Conservation (phyloP, 2,329 filamentous ascomycete genomes). For the Epichloe aotearoae region DNA sequence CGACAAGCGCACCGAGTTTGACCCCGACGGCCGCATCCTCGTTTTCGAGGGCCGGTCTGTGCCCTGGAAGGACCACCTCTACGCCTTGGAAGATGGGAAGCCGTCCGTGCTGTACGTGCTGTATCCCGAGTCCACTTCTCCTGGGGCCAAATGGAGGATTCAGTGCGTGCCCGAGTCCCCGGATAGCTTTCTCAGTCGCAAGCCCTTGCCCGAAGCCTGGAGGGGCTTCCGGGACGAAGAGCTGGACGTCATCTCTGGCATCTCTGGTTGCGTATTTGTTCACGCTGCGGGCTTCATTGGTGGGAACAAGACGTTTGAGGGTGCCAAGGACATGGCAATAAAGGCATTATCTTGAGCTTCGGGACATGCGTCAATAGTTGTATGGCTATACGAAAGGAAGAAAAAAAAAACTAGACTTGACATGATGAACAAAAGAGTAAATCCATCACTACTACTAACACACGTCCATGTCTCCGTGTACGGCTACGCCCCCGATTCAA, state of each 20-base stretch:
- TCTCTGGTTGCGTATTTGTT: slow-evolving; percentile 74
- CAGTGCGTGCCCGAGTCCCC: slow-evolving; percentile 78
- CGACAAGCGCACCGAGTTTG: slow-evolving; percentile 49
- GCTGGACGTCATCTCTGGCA: slow-evolving; percentile 57
- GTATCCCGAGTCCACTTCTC: slow-evolving; percentile 69
- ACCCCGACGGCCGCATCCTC: slow-evolving; percentile 65
- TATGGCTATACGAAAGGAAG: not conserved
- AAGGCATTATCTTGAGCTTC: slow-evolving; percentile 44
- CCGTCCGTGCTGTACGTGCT: slow-evolving; percentile 65
- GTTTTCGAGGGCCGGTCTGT: slow-evolving; percentile 66
- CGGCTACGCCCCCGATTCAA: not conserved
- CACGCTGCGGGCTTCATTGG: slow-evolving; percentile 95
- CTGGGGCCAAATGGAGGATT: slow-evolving; percentile 79
- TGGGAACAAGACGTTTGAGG: slow-evolving; percentile 83
- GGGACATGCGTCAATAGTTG: not conserved
- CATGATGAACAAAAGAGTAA: not conserved
- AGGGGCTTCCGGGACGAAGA: slow-evolving; percentile 79
- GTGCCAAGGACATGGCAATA: slow-evolving; percentile 71
- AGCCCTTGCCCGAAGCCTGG: slow-evolving; percentile 83
- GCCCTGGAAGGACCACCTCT: slow-evolving; percentile 95
- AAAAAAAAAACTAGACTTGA: not conserved
- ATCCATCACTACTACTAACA: slow-evolving; percentile 2
- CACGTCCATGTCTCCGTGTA: not conserved
- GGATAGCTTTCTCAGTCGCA: slow-evolving; percentile 83
- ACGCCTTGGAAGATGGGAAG: slow-evolving; percentile 61